Base-by-base conservation (phyloP, 331 rosid species). In the Malus hybrid region DNA sequence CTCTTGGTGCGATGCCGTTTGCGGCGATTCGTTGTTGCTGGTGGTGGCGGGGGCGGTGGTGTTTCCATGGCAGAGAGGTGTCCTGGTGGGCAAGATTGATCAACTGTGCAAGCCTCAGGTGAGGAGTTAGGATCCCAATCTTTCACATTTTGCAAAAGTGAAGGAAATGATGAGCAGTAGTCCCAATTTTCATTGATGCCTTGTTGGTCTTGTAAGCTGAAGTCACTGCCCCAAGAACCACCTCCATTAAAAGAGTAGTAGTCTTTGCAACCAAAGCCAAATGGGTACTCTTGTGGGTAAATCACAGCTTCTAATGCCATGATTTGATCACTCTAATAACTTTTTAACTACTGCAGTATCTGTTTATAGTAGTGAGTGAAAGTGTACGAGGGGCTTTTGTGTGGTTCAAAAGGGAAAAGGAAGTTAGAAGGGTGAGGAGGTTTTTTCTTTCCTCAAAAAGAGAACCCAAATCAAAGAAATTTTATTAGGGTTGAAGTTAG, bases 1-100 rank as follows among this genome's bases (percentile, higher is more conserved):
- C 65, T 84, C 75, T 82, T 89, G 28, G 88, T 88, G 9, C 98
- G 93, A n/a, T 91, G 88, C 5, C 97, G 89, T 73, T 89, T 91
- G 2, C 93, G 79, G 10, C 98, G 85, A 1, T 75, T 70, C 0
- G 81, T 55, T 11, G 84, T 71, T 2, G 79, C 39, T 6, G 71
- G 75, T 36, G 61, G 61, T 2, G 13, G 60, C 12, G 77, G 29
- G 8, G 86, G 58, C 14, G 76, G 46, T 1, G 81, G 81, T 6
- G 75, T 13, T 46, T 61, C 71, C 53, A 50, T 20, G 44, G 63
- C 24, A 29, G 58, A 48, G 26, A 44, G 20, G 14, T 2, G 11
- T 14, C 48, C 42, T 3, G 81, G 26, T 2, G 53, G 34, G n/a
- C 7, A 18, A 18, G 82, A 70, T 44, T 80, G 87, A 50, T 78